Percentiles rank a stretch among this genome's conserved stretches.
These are phyloP conservation scores for Bryopsis sp. DNA, from an alignment of 139 green algal genomes.

Conservation along the genomic window DNA sequence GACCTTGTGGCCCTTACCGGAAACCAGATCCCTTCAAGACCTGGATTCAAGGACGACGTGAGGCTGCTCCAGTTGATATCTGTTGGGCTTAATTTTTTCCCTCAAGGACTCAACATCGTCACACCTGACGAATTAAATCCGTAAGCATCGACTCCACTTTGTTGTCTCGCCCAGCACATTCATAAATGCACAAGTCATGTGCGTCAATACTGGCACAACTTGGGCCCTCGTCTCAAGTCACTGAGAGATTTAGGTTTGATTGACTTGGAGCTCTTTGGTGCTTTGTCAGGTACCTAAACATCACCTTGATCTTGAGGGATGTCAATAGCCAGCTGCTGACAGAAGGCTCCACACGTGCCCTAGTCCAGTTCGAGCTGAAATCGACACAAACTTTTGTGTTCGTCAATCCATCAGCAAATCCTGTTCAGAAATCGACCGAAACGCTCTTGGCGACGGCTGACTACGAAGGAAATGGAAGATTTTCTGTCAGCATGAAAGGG, in stretches of 20 bases:
- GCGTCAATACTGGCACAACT: too few species aligned
- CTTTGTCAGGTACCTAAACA: not conserved
- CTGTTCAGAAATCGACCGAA: too few species aligned
- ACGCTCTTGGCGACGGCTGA: not conserved
- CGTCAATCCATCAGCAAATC: not conserved
- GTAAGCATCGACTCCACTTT: too few species aligned
- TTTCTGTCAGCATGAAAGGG: not conserved
- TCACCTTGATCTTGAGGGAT: not conserved
- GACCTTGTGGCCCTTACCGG: not conserved
- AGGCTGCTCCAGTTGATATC: not conserved
- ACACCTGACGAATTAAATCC: not conserved
- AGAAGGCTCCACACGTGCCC: not conserved
- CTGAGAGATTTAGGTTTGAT: too few species aligned
- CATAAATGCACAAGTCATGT: too few species aligned
- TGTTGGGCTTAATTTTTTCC: not conserved
- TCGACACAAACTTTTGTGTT: not conserved
- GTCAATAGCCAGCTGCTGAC: not conserved
- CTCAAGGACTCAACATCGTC: not conserved
- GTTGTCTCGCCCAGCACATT: too few species aligned
- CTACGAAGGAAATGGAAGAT: not conserved
- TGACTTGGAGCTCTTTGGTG: too few species aligned
- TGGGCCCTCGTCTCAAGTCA: too few species aligned
- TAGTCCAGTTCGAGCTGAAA: constrained; percentile 1
- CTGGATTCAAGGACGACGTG: not conserved
- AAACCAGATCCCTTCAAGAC: not conserved